Evolutionary conservation across 192 early-diverging fungal genomes (phyloP), one percentile per base, ranked within the genome.

Genomic region (Mortierella hygrophila): DNA sequence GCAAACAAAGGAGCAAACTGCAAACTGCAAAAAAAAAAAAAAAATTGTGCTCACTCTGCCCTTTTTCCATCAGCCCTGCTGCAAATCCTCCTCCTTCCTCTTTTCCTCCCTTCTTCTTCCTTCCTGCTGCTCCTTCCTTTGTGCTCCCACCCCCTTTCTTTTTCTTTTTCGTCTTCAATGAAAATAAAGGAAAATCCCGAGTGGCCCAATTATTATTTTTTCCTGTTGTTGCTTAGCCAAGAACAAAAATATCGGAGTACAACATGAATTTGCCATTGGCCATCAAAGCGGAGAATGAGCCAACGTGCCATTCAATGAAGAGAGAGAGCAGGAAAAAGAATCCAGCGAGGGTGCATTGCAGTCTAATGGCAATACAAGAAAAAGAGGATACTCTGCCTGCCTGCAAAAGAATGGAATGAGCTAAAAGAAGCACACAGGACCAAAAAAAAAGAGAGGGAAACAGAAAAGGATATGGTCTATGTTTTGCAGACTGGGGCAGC

Each of bases 311-410:
- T 46, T 72, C 37, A 7, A 11, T 35, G 52, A 6, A 37, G 52
- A 52, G 52, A 23, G 2, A 29, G 8, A 21, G 44, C 4, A 49
- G 8, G 9, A 18, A 4, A 71, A 68, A 32, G 35, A 35, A 68
- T 35, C 15, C 65, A 68, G 65, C 65, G 65, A 68, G 6, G 70
- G 18, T 72, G 70, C 38, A 72, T 42, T 41, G 70, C 38, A 72
- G 21, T 5, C 23, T 26, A 26, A 46, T 46, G 44, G 44, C 11
- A 46, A 15, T 7, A 46, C 44, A 46, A 46, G 0, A 11, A 46
- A 15, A 38, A 68, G 10, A 46, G 3, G 29, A 26, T n/a, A 29
- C 11, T 11, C 47, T 49, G 47, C 11, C 16, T 49, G 47, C 11
- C 10, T 18, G 20, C 18, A 52, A 52, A 16, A 52, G 4, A 20